A percentile compares a stretch with the other conserved stretches of the same genome.
phyloP scores from a whole-genome alignment of 1,284 basidiomycete species.

The Pseudozyma flocculosa region DNA sequence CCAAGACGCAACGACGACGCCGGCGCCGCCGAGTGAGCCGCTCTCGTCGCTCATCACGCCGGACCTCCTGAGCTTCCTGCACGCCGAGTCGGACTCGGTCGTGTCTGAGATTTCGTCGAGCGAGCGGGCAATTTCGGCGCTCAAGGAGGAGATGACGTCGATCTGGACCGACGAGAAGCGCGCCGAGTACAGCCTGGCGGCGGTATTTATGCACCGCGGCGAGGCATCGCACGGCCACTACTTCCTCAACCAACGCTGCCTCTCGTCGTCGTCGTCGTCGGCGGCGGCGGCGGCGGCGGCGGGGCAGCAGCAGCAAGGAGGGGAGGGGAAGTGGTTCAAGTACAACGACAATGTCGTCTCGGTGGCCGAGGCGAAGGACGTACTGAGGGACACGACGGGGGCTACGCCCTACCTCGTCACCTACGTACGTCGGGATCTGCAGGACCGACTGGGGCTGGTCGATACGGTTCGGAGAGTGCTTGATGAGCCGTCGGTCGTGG shows the following conservation, averaged over 20 bases:
- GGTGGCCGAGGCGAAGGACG: slow-evolving; percentile 26
- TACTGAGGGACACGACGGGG: slow-evolving; percentile 46
- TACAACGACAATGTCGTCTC: slow-evolving; percentile 50
- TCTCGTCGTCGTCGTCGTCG: neutral
- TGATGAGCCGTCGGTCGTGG: too few relatives aligned
- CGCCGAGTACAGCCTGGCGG: slow-evolving; percentile 84
- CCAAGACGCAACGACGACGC: too few relatives aligned
- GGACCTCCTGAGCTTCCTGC: slow-evolving; percentile 6
- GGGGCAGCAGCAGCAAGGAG: neutral
- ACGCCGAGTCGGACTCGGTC: slow-evolving; percentile 10
- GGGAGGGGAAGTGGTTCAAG: slow-evolving; percentile 42
- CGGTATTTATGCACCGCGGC: slow-evolving; percentile 88
- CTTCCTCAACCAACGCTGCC: slow-evolving; percentile 47
- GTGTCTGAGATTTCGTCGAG: neutral
- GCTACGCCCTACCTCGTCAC: slow-evolving; percentile 56
- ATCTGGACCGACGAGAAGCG: slow-evolving; percentile 73
- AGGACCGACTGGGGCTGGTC: slow-evolving; percentile 23
- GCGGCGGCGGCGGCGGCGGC: too few relatives aligned
- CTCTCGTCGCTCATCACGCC: too few relatives aligned
- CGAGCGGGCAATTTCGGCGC: slow-evolving; percentile 54
- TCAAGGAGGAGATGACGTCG: slow-evolving; percentile 72
- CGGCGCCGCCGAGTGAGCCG: too few relatives aligned
- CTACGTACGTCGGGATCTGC: slow-evolving; percentile 39
- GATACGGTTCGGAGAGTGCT: slow-evolving; percentile 16
- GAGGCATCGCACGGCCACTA: slow-evolving; percentile 57